Percentiles rank a stretch among this genome's conserved stretches.
These are phyloP conservation scores for Bocquillonia castaneifolia DNA, from an alignment of 441 rosid species.

Conservation along the genomic window DNA sequence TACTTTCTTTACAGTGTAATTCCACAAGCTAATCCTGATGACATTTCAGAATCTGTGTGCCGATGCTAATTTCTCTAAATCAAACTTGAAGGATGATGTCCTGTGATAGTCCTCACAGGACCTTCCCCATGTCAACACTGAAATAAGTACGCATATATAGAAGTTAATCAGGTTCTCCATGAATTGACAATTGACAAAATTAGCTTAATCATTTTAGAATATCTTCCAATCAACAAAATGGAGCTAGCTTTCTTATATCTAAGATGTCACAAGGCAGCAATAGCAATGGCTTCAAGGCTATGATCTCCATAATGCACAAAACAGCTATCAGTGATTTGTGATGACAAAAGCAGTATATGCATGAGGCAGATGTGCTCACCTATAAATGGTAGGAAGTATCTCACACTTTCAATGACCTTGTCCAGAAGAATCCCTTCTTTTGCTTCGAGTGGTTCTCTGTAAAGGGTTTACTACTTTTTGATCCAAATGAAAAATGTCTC, in stretches of 20 bases:
- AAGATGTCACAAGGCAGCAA: neutral
- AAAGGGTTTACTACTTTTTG: constrained; percentile 48
- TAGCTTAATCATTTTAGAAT: neutral
- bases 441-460: constrained; percentile 42
- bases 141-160: constrained; percentile 26
- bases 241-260: neutral
- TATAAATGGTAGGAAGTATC: constrained; percentile 26
- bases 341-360: constrained; percentile 7
- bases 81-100: constrained; percentile 10
- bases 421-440: constrained; percentile 86
- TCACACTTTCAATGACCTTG: constrained; percentile 71
- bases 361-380: constrained; percentile 32
- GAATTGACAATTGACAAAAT: neutral
- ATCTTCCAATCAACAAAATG: neutral
- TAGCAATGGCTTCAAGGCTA: neutral
- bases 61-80: constrained; percentile 20
- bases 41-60: constrained; percentile 23
- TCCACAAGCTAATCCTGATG: constrained; percentile 26
- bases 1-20: constrained; percentile 35
- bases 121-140: constrained; percentile 21
- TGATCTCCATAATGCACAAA: neutral
- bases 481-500: constrained; percentile 76
- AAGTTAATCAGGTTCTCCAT: neutral
- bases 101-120: constrained; percentile 12
- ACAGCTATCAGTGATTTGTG: neutral